Evolutionary conservation across 179 eudicot species (phyloP).

Genomic region (Kewa caespitosa): DNA sequence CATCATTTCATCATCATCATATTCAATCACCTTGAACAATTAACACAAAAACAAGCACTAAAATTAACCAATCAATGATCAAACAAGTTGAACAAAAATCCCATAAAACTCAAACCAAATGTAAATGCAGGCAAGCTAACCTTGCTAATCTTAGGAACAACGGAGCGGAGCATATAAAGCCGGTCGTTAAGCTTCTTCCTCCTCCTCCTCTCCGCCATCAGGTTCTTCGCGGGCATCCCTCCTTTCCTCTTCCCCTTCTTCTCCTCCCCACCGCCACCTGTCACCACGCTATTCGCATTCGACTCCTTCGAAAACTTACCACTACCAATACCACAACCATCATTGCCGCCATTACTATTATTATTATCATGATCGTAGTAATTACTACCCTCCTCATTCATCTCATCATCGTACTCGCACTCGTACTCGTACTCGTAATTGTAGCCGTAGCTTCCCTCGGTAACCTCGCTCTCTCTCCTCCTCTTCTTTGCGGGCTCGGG

Average conservation of each 20-base stretch:
- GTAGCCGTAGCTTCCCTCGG: too few relatives aligned
- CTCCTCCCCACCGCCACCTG: slow-evolving; percentile 29
- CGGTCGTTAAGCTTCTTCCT: slow-evolving; percentile 97
- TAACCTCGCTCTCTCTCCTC: slow-evolving; percentile 24
- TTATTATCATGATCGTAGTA: background rate
- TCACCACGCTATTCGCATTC: slow-evolving; percentile 52
- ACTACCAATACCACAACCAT: background rate
- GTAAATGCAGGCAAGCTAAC: slow-evolving; percentile 29
- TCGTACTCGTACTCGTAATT: background rate
- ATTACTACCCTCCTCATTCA: background rate
- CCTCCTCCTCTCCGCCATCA: slow-evolving; percentile 96
- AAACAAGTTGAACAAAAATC: too few relatives aligned
- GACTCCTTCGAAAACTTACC: slow-evolving; percentile 38
- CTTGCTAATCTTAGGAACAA: slow-evolving; percentile 98
- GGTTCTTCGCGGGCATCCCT: slow-evolving; percentile 90
- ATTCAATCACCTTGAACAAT: too few relatives aligned
- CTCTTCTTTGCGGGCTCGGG: slow-evolving; percentile 37
- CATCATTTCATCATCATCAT: too few relatives aligned
- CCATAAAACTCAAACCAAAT: too few relatives aligned
- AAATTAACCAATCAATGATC: too few relatives aligned
- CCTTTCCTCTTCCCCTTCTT: slow-evolving; percentile 74
- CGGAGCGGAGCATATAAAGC: slow-evolving; percentile 91
- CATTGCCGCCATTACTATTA: slow-evolving; percentile 8
- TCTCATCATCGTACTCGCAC: slow-evolving; percentile 20
- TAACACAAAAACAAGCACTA: too few relatives aligned